phyloP scores from a whole-genome alignment of 1,139 yeast species.

The Hanseniaspora uvarum region DNA sequence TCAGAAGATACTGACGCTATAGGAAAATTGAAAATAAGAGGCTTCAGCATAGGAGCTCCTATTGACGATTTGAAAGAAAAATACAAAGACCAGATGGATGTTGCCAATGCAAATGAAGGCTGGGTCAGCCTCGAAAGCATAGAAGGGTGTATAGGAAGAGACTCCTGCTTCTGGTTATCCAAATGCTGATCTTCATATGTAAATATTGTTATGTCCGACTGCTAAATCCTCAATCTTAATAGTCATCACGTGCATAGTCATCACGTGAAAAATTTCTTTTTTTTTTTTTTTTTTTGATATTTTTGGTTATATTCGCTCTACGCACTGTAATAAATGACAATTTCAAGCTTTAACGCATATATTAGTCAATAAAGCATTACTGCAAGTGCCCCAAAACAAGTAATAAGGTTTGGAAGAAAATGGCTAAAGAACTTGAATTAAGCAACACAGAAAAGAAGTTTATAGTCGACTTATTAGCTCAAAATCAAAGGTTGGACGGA shows the following conservation, averaged over 20 bases:
- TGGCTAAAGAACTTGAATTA: slow-evolving; percentile 54
- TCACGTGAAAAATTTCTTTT: slow-evolving; percentile 1
- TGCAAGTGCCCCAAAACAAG: too few species aligned
- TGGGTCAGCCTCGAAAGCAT: slow-evolving; percentile 48
- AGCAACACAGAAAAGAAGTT: slow-evolving; percentile 57
- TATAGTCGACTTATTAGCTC: slow-evolving; percentile 51
- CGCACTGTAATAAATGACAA: too few species aligned
- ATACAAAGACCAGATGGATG: slow-evolving; percentile 30
- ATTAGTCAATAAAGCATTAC: too few species aligned
- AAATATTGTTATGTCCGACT: background rate
- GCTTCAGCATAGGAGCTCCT: slow-evolving; percentile 55
- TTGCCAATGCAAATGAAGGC: slow-evolving; percentile 43
- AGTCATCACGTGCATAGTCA: too few species aligned
- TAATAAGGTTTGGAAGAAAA: too few species aligned
- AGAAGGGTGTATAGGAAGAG: slow-evolving; percentile 54
- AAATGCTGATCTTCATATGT: background rate
- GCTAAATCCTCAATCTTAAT: too few species aligned
- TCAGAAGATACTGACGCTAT: slow-evolving; percentile 31
- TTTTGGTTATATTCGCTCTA: background rate
- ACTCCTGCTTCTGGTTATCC: slow-evolving; percentile 55
- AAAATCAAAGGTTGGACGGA: slow-evolving; percentile 58
- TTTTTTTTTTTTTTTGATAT: slow-evolving; percentile 1
- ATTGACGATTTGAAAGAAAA: slow-evolving; percentile 27
- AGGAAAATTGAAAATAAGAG: slow-evolving; percentile 44
- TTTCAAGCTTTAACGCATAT: too few species aligned